A percentile compares a stretch with the other conserved stretches of the same genome.
These are phyloP conservation scores for Tarenaya hassleriana DNA, from an alignment of 345 rosid species.

Conservation along the genomic window DNA sequence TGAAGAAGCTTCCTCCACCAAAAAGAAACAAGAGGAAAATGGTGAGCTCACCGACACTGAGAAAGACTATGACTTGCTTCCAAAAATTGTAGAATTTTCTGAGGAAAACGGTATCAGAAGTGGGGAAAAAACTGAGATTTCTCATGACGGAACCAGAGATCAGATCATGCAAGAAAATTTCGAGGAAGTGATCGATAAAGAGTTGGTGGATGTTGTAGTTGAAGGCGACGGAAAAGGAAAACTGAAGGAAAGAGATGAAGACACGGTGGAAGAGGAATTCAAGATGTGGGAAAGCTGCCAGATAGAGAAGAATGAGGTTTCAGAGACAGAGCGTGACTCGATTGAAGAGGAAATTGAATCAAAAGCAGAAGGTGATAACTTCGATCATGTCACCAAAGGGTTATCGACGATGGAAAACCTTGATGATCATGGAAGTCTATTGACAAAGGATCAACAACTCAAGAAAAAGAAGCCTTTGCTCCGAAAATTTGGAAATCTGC, in stretches of 20 bases:
- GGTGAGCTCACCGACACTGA: constrained; percentile 35
- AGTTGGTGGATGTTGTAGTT: constrained; percentile 11
- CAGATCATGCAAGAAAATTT: constrained; percentile 30
- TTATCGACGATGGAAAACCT: constrained; percentile 41
- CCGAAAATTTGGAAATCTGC: constrained; percentile 74
- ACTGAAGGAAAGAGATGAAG: constrained; percentile 45
- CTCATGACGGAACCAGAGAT: constrained; percentile 28
- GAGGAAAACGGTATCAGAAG: constrained; percentile 64
- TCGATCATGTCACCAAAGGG: constrained; percentile 53
- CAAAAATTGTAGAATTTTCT: constrained; percentile 73
- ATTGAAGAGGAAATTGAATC: constrained; percentile 63
- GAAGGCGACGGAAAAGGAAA: constrained; percentile 43
- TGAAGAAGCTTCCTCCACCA: constrained; percentile 41
- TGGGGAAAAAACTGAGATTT: constrained; percentile 44
- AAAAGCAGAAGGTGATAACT: constrained; percentile 54
- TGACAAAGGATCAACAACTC: constrained; percentile 51
- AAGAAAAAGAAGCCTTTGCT: constrained; percentile 90
- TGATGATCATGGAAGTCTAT: constrained; percentile 44
- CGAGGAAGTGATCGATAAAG: constrained; percentile 33
- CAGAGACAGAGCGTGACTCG: constrained; percentile 61
- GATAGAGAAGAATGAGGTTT: constrained; percentile 73
- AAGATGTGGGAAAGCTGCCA: constrained; percentile 96
- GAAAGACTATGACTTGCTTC: constrained; percentile 77
- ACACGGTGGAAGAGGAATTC: constrained; percentile 46
- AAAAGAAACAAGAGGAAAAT: constrained; percentile 30